A percentile compares a stretch with the other conserved stretches of the same genome.
These are phyloP conservation scores for Phialophora macrospora DNA, from an alignment of 2,329 filamentous ascomycete genomes.

Conservation along the genomic window DNA sequence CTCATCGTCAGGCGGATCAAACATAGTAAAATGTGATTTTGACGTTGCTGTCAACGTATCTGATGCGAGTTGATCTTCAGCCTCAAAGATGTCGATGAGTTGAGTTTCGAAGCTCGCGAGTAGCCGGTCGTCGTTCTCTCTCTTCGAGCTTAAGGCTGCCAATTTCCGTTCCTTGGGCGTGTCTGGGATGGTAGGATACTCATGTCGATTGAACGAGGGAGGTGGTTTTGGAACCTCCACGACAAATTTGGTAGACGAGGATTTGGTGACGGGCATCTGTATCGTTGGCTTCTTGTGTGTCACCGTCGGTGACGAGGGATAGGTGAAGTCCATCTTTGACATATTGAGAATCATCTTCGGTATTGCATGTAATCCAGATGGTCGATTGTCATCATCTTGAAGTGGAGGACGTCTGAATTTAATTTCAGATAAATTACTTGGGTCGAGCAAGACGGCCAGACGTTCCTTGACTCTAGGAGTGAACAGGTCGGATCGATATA, in stretches of 20 bases:
- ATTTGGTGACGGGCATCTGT: conserved; percentile 19
- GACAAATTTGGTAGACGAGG: conserved; percentile 42
- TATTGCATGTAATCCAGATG: conserved; percentile 28
- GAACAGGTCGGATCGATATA: conserved; percentile 28
- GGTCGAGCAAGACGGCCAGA: conserved; percentile 30
- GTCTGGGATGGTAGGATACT: conserved; percentile 49
- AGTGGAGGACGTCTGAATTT: conserved; percentile 32
- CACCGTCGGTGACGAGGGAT: conserved; percentile 17
- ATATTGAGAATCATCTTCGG: conserved; percentile 34
- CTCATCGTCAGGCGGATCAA: conserved; percentile 57
- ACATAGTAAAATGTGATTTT: conserved; percentile 59
- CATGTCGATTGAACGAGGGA: conserved; percentile 46
- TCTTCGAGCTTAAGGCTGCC: conserved; percentile 72
- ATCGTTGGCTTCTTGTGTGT: conserved; percentile 24
- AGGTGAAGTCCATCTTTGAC: conserved; percentile 33
- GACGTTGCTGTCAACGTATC: conserved; percentile 53
- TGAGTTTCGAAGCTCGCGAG: conserved; percentile 71
- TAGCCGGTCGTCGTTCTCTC: conserved; percentile 76
- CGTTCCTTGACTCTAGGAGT: conserved; percentile 25
- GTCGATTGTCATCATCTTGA: conserved; percentile 16
- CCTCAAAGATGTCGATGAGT: conserved; percentile 73
- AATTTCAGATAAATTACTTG: conserved; percentile 30
- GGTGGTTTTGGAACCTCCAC: conserved; percentile 56
- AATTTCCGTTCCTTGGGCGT: conserved; percentile 54
- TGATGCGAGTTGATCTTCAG: conserved; percentile 70